Base-by-base conservation (phyloP, 1,284 basidiomycete genomes). In the Tilletia setariae region DNA sequence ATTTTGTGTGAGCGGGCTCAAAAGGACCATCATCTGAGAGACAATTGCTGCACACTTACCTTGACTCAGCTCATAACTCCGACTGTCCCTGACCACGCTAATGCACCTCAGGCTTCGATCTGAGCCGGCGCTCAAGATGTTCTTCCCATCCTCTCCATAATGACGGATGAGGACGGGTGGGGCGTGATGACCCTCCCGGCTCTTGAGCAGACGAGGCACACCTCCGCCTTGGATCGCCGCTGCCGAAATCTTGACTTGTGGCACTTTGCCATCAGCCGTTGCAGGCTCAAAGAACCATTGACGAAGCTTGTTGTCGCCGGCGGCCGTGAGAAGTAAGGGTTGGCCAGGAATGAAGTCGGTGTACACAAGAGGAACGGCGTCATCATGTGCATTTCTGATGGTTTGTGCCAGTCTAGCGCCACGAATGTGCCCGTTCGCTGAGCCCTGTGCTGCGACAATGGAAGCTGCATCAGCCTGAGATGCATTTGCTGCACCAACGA, bases 251-350 rank as follows among this genome's bases (percentile, higher is more conserved):
- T n/a, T n/a, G 42, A 64, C 23, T 16, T 46, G 87, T 1, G 95
- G 94, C 61, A 72, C 72, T 15, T 72, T 76, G 13, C 91, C 86
- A 0, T 91, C 86, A 0, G 90, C 90, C 0, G 92, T 91, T 0
- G 93, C 91, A 23, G 42, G 73, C 81, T 98, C 96, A 76, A 97
- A 96, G 61, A 96, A 84, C 95, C 96, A 98, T 92, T 98, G 94
- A 67, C 77, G 76, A 68, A 77, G 73, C 56, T 74, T 73, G 75
- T 82, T 82, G 71, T 82, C 80, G n/a, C 73, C 72, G 19, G 74
- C 76, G 1, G 74, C 70, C 30, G 74, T 74, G 42, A 80, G 72
- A 28, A 81, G 74, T 9, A 78, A 66, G 7, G 76, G 76, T 67
- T 75, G 73, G 11, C 72, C 73, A 7, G 78, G 78, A 6, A 79